Conservation (phyloP, 176 grass and related monocot genomes). For the Paspalum notatum region DNA sequence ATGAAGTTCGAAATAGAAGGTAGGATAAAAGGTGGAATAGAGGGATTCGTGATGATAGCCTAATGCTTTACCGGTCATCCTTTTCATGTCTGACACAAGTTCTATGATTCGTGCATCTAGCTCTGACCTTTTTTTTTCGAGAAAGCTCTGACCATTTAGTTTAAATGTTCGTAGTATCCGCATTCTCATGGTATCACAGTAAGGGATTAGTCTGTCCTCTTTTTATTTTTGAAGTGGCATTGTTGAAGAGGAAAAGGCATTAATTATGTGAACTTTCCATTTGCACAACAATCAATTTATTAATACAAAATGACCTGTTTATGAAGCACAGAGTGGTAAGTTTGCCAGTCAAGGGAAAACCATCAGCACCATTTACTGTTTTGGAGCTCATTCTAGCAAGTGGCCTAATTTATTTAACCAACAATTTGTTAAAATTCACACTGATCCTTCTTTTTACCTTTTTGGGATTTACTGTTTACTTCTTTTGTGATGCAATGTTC, state of each 20-base stretch:
- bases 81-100: not conserved
- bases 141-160: not conserved
- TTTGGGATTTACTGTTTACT: conserved; percentile 3
- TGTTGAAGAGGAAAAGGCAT: not conserved
- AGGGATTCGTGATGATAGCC: too few relatives aligned
- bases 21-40: too few relatives aligned
- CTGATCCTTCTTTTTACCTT: not conserved
- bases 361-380: not conserved
- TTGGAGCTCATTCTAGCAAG: not conserved
- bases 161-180: not conserved
- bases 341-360: not conserved
- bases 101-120: conserved; percentile 3
- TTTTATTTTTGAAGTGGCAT: not conserved
- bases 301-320: not conserved
- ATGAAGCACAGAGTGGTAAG: not conserved
- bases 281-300: not conserved
- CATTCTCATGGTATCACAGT: not conserved
- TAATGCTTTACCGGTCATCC: not conserved
- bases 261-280: not conserved
- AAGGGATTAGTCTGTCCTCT: not conserved
- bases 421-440: not conserved
- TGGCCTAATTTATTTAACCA: conserved; percentile 10
- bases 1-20: too few relatives aligned
- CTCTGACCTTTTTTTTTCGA: too few relatives aligned
- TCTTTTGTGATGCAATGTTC: conserved; percentile 29